Percentiles rank a stretch among this genome's conserved stretches.
Conservation (phyloP, 371 early-diverging fungal species). For the Phascolomyces articulosus region DNA sequence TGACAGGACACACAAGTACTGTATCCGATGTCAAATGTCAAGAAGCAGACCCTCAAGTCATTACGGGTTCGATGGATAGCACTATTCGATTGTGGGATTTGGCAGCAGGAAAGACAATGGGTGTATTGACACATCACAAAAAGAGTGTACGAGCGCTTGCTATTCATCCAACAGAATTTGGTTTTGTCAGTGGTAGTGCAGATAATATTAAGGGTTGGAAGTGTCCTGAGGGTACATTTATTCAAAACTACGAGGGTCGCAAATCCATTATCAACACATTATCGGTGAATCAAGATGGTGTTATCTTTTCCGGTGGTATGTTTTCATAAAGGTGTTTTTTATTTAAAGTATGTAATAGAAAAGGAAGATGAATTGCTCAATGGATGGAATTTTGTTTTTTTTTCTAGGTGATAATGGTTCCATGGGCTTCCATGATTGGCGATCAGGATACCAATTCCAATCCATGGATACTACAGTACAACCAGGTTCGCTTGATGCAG, state of each 20-base stretch:
- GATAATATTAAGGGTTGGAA: slow-evolving; percentile 97
- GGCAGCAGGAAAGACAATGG: slow-evolving; percentile 94
- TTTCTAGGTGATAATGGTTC: slow-evolving; percentile 85
- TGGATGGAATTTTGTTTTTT: neutral
- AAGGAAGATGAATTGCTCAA: too few relatives aligned
- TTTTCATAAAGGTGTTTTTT: neutral
- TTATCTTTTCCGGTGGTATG: slow-evolving; percentile 90
- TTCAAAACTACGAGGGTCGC: slow-evolving; percentile 91
- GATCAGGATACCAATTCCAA: slow-evolving; percentile 94
- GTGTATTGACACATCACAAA: slow-evolving; percentile 96
- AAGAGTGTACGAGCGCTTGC: slow-evolving; percentile 93
- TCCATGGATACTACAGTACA: slow-evolving; percentile 82
- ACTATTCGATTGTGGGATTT: slow-evolving; percentile 96
- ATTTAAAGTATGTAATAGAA: too few relatives aligned
- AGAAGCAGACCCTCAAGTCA: slow-evolving; percentile 95
- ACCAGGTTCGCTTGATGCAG: slow-evolving; percentile 96
- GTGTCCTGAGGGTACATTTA: slow-evolving; percentile 92
- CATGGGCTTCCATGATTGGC: slow-evolving; percentile 97
- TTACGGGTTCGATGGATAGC: slow-evolving; percentile 92
- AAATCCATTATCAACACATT: slow-evolving; percentile 91
- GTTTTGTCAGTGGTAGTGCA: slow-evolving; percentile 91
- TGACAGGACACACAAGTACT: slow-evolving; percentile 89
- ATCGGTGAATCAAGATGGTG: slow-evolving; percentile 87
- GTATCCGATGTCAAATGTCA: slow-evolving; percentile 89
- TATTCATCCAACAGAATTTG: slow-evolving; percentile 90